Base-by-base conservation (phyloP, 345 rosid species). In the Bruguiera sexangula region DNA sequence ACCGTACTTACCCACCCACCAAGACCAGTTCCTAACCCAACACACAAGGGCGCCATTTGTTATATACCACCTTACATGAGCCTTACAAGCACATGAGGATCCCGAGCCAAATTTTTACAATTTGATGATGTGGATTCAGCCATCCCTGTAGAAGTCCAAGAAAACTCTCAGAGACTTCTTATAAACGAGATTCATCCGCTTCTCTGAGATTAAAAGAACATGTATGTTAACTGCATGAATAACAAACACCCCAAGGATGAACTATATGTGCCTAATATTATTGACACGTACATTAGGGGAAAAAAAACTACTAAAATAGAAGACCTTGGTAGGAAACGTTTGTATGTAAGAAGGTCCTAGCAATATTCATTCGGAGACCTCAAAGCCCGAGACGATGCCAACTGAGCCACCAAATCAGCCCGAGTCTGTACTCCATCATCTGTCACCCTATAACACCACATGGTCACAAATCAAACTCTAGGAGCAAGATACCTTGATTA, bases 81-180 rank as follows among this genome's bases (percentile, higher is more conserved):
- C 50, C 82, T 81, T 87, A 96, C 98, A 62, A 96, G 91, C 50
- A 96, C 36, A 75, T 51, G 77, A 68, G 99, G 97, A 83, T 96
- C 96, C 99, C 99, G 90, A 59, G 87, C 82, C 56, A 80, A 77
- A 71, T 78, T 79, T 67, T 76, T 76, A 50, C 77, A 10, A 72
- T 87, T 88, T 32, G 82, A 78, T 63, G 84, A 65, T 65, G 83
- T 37, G 24, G 88, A 79, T 76, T 83, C 89, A 43, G 62, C 85
- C 94, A 92, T 89, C 68, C 98, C 96, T 74, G 89, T 85, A 15
- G 99, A 98, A 66, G 99, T 73, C 98, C 99, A 62, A 92, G 91
- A 84, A 92, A 96, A 81, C 87, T 86, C 83, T 92, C 97, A 62
- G 90, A 90, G 32, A 90, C 87, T 85, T 96, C 99, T 60, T 97